Evolutionary conservation across 1,139 yeast species (phyloP).

Genomic region (Pichia sp.): DNA sequence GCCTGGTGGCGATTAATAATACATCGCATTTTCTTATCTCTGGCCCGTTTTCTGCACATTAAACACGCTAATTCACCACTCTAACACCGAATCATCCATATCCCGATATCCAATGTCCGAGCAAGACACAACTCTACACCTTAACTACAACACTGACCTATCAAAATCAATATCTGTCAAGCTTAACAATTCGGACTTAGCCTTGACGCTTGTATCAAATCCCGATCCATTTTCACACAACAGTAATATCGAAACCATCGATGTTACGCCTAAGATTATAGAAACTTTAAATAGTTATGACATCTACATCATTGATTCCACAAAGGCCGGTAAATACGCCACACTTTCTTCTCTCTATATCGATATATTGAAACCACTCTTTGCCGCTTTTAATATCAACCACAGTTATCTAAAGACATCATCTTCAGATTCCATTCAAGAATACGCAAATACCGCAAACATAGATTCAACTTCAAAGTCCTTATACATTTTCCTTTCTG

Average conservation of each 20-base stretch:
- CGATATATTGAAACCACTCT: constrained; percentile 45
- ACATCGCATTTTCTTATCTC: too few species aligned
- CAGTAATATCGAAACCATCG: neutral
- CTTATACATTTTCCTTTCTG: constrained; percentile 41
- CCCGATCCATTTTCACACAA: too few species aligned
- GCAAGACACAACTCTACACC: too few species aligned
- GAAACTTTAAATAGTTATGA: neutral
- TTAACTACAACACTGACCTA: too few species aligned
- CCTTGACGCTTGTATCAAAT: neutral
- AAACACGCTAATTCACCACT: too few species aligned
- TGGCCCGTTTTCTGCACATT: too few species aligned
- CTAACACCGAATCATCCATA: too few species aligned
- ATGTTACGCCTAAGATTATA: neutral
- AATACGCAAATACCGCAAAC: constrained; percentile 14
- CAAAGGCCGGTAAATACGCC: constrained; percentile 51
- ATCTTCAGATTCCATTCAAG: constrained; percentile 13
- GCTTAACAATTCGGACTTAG: neutral
- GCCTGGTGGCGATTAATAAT: too few species aligned
- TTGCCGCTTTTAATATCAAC: constrained; percentile 36
- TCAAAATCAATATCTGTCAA: neutral
- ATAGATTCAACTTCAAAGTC: neutral
- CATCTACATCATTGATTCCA: constrained; percentile 47
- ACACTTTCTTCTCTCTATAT: constrained; percentile 36
- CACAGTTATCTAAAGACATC: constrained; percentile 43
- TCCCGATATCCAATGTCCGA: too few species aligned